Conservation (phyloP, 129 eudicot genomes). For the Pittosporum tobira region DNA sequence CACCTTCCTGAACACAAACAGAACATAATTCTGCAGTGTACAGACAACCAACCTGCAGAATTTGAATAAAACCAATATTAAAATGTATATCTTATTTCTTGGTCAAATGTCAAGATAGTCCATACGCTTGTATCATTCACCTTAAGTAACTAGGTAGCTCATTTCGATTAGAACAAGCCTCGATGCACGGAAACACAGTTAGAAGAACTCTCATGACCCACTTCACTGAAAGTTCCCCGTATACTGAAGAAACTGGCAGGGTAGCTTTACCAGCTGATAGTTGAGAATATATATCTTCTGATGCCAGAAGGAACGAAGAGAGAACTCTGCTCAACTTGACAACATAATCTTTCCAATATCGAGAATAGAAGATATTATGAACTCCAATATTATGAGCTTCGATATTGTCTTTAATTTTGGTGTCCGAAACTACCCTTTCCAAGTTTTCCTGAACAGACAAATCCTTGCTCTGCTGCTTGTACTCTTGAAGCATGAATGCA, state of each 20-base stretch:
- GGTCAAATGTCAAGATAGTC: neutral
- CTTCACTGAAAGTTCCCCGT: constrained; percentile 73
- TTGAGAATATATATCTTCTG: constrained; percentile 43
- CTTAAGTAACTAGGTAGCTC: constrained; percentile 82
- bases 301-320: constrained; percentile 54
- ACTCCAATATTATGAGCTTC: constrained; percentile 15
- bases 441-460: constrained; percentile 19
- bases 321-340: constrained; percentile 61
- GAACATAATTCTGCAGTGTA: constrained; percentile 61
- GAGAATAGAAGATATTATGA: constrained; percentile 26
- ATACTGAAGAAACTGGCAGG: constrained; percentile 50
- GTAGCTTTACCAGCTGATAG: constrained; percentile 38
- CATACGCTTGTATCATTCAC: constrained; percentile 25
- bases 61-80: constrained; percentile 2
- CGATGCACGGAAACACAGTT: constrained; percentile 83
- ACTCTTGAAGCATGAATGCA: constrained; percentile 76
- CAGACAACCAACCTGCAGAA: constrained; percentile 63
- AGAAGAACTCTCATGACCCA: constrained; percentile 91
- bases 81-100: constrained; percentile 2
- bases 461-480: constrained; percentile 28
- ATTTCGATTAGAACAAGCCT: constrained; percentile 69
- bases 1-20: constrained; percentile 59
- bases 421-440: constrained; percentile 20
- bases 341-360: constrained; percentile 71
- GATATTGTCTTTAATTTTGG: constrained; percentile 17